These are phyloP conservation scores for Calendula officinalis DNA, from an alignment of 129 eudicot genomes.

Conservation along the genomic window DNA sequence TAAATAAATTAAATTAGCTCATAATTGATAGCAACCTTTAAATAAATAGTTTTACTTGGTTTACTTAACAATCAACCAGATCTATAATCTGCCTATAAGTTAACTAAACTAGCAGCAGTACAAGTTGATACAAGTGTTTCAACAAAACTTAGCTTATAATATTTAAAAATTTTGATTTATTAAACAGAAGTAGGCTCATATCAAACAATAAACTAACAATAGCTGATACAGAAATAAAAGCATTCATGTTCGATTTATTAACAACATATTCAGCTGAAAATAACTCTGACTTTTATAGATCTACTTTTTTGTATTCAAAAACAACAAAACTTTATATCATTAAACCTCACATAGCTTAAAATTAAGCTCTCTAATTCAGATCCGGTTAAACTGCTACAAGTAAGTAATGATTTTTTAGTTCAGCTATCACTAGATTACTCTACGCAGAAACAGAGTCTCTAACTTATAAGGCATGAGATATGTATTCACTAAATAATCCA, in stretches of 20 bases:
- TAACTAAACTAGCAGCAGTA: too few relatives aligned
- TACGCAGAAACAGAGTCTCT: too few relatives aligned
- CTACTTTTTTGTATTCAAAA: background rate
- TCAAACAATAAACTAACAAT: background rate
- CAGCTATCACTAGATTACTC: background rate
- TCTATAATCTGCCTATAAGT: too few relatives aligned
- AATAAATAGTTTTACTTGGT: too few relatives aligned
- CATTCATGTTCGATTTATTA: background rate
- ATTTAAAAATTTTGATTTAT: too few relatives aligned
- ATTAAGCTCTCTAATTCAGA: constrained; percentile 4
- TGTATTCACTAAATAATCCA: background rate
- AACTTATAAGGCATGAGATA: background rate
- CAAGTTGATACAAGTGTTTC: too few relatives aligned
- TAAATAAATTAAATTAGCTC: too few relatives aligned
- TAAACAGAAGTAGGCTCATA: background rate
- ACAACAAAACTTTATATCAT: background rate
- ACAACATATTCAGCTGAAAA: background rate
- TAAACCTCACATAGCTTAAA: background rate
- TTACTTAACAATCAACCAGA: too few relatives aligned
- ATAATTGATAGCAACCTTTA: too few relatives aligned
- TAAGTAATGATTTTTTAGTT: background rate
- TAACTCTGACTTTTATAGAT: background rate
- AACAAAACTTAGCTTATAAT: too few relatives aligned
- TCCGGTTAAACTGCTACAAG: background rate
- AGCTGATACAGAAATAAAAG: background rate